Evolutionary conservation across 2,329 filamentous ascomycete genomes (phyloP).

Genomic region (Cadophora sp.): DNA sequence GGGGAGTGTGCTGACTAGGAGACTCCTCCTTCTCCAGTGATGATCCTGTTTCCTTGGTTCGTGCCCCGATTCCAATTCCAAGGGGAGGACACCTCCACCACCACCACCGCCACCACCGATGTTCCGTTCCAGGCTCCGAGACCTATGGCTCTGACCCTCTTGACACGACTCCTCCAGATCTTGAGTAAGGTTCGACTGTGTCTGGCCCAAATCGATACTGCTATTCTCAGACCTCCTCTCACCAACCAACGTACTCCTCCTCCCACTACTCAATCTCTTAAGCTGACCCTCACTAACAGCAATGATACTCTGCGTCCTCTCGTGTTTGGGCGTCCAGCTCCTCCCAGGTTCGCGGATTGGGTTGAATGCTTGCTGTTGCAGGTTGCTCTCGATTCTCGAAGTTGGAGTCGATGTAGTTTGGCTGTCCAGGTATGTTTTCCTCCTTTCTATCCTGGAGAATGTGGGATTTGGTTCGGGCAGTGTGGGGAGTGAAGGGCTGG

Average conservation of each 20-base stretch:
- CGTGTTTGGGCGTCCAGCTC: not conserved
- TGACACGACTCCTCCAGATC: no score
- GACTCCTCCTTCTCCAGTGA: not conserved
- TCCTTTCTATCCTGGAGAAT: constrained; percentile 24
- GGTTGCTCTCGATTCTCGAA: constrained; percentile 6
- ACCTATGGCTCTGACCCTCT: no score
- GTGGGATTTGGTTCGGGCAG: not conserved
- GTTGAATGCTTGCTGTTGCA: not conserved
- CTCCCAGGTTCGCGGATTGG: not conserved
- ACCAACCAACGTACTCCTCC: not conserved
- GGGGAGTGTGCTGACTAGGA: not conserved
- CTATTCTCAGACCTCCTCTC: no score
- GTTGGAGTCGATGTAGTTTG: not conserved
- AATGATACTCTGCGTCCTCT: not conserved
- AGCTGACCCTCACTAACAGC: not conserved
- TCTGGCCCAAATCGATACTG: no score
- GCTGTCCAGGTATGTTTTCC: constrained; percentile 26
- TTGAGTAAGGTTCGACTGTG: no score
- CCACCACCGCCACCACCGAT: no score
- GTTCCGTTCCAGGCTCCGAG: not conserved
- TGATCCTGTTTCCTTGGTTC: not conserved
- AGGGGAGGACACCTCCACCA: not conserved
- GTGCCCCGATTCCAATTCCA: not conserved
- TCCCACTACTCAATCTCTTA: not conserved
- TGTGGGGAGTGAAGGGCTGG: not conserved